Conservation (phyloP, 441 rosid species). For the Monsonia emarginata region DNA sequence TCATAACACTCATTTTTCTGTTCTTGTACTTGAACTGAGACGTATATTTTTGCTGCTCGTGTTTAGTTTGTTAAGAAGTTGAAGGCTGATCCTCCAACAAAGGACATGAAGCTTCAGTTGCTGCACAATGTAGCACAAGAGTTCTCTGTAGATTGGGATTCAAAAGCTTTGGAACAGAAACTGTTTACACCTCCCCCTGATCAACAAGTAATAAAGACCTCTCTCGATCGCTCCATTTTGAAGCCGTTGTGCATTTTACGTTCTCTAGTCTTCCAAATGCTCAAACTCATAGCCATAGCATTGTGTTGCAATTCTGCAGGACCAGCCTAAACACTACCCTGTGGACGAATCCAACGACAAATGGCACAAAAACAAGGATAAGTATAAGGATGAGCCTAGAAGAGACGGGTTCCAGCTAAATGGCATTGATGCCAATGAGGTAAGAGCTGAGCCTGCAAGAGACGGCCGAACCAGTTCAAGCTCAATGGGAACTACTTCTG, state of each 20-base stretch:
- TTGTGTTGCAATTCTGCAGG: slow-evolving; percentile 17
- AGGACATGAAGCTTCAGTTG: slow-evolving; percentile 58
- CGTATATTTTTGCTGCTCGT: too few species aligned
- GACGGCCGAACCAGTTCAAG: slow-evolving; percentile 27
- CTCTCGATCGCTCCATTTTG: too few species aligned
- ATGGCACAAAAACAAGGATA: slow-evolving; percentile 12
- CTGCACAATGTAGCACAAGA: slow-evolving; percentile 49
- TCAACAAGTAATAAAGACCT: slow-evolving; percentile 27
- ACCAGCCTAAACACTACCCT: slow-evolving; percentile 10
- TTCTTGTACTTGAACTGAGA: too few species aligned
- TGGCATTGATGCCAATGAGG: slow-evolving; percentile 36
- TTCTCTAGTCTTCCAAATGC: too few species aligned
- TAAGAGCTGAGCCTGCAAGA: slow-evolving; percentile 8
- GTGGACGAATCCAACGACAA: slow-evolving; percentile 3
- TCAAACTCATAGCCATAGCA: background rate
- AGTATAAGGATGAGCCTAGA: too few species aligned
- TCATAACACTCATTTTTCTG: background rate
- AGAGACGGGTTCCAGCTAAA: too few species aligned
- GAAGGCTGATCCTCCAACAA: slow-evolving; percentile 32
- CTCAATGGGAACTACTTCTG: slow-evolving; percentile 34
- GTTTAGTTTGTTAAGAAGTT: slow-evolving; percentile 44
- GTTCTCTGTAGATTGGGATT: slow-evolving; percentile 47
- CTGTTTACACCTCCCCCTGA: too few species aligned
- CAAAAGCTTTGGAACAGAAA: slow-evolving; percentile 46
- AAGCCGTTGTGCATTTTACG: too few species aligned